Percentiles rank a stretch among this genome's conserved stretches.
phyloP scores from a whole-genome alignment of 108 stramenopile species.

The Nannochloropsis salina region DNA sequence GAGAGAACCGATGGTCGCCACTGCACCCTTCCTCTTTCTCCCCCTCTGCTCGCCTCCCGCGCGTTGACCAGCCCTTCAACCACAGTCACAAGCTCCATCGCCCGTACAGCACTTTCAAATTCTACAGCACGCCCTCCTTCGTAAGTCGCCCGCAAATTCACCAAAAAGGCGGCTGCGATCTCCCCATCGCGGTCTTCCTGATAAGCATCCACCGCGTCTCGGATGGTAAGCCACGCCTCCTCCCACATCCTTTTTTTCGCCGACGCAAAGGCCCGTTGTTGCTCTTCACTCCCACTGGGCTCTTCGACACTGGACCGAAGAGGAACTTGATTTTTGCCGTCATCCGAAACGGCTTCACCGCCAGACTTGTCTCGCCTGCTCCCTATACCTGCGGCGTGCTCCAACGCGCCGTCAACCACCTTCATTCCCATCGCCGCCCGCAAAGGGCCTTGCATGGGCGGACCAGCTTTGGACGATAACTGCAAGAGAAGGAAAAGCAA shows the following conservation, averaged over 20 bases:
- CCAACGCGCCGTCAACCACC: slow-evolving; percentile 36
- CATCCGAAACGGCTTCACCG: not conserved
- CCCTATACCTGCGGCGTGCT: not conserved
- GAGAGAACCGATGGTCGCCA: not conserved
- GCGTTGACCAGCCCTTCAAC: not conserved
- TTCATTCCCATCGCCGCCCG: slow-evolving; percentile 37
- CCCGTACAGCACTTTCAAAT: not conserved
- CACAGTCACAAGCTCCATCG: not conserved
- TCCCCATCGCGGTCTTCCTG: not conserved
- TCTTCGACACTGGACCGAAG: not conserved
- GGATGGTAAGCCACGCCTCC: not conserved
- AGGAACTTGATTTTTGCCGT: not conserved
- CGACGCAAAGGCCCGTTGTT: not conserved
- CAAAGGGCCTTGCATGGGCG: slow-evolving; percentile 3
- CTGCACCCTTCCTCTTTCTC: not conserved
- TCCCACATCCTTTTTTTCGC: not conserved
- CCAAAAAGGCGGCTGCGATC: not conserved
- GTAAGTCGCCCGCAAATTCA: not conserved
- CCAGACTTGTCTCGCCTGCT: not conserved
- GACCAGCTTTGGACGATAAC: not conserved
- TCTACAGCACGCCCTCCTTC: not conserved
- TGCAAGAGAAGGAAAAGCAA: slow-evolving; percentile 26
- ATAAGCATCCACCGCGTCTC: not conserved
- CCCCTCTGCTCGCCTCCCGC: not conserved
- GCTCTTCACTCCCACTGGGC: too few species aligned